Conservation (phyloP, 257 asterid genomes). For the Nicotiana attenuata region DNA sequence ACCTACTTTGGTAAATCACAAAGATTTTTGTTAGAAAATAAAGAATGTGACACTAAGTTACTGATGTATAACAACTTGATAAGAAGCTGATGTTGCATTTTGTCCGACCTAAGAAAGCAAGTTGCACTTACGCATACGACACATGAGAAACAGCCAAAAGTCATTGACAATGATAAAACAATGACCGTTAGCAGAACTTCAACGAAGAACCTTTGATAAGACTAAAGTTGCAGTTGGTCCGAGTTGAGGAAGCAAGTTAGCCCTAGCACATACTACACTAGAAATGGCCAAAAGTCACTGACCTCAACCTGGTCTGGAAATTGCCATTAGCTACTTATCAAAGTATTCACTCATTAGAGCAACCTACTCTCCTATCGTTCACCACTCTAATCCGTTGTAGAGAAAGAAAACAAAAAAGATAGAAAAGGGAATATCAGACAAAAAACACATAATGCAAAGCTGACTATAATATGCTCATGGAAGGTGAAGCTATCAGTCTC, state of each 20-base stretch:
- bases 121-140: background rate
- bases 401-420: background rate
- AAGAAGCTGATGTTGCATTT: background rate
- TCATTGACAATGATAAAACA: slow-evolving; percentile 45
- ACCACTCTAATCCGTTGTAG: background rate
- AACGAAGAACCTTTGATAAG: background rate
- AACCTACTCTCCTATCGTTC: background rate
- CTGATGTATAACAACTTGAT: background rate
- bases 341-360: background rate
- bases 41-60: background rate
- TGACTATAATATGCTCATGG: background rate
- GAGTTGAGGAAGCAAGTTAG: background rate
- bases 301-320: background rate
- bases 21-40: background rate
- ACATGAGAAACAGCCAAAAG: slow-evolving; percentile 27
- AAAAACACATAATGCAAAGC: background rate
- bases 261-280: background rate
- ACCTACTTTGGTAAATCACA: slow-evolving; percentile 22
- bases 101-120: background rate
- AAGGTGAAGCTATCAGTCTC: background rate
- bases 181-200: background rate
- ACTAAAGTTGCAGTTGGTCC: background rate
- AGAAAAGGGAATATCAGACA: background rate
- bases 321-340: background rate
- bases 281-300: background rate